Evolutionary conservation across 192 early-diverging fungal genomes (phyloP).

Genomic region (Coemansia javaensis): DNA sequence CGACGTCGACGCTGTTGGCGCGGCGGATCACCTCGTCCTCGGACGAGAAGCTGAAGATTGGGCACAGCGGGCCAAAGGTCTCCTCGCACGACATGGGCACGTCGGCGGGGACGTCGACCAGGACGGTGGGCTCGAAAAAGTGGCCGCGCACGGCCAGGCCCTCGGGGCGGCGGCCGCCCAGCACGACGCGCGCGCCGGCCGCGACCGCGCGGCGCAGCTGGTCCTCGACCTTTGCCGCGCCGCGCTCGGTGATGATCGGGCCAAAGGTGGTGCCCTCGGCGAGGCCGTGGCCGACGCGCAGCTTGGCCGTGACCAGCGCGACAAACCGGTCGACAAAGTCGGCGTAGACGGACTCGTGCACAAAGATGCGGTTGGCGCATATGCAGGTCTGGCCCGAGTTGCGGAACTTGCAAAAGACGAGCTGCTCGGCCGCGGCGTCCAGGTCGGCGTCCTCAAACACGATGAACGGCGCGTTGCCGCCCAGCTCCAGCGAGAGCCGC

Average conservation of each 20-base stretch:
- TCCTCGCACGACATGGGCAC: constrained; percentile 75
- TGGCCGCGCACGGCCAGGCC: constrained; percentile 50
- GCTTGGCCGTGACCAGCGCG: constrained; percentile 46
- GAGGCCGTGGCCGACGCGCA: constrained; percentile 76
- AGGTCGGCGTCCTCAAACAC: constrained; percentile 55
- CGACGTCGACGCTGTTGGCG: constrained; percentile 71
- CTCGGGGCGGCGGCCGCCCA: constrained; percentile 56
- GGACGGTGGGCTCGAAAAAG: constrained; percentile 80
- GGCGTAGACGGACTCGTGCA: constrained; percentile 62
- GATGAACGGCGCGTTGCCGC: constrained; percentile 58
- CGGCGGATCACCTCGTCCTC: constrained; percentile 73
- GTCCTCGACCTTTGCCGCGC: constrained; percentile 61
- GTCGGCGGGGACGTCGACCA: constrained; percentile 61
- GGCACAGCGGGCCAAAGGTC: constrained; percentile 88
- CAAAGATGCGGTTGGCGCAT: constrained; percentile 63
- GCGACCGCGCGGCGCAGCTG: constrained; percentile 68
- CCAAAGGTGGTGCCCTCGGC: constrained; percentile 63
- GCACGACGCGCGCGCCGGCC: constrained; percentile 65
- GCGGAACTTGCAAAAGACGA: constrained; percentile 50
- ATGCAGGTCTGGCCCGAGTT: constrained; percentile 78
- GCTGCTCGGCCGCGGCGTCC: constrained; percentile 22
- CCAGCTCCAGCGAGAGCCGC: constrained; percentile 54
- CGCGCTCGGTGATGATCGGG: constrained; percentile 71
- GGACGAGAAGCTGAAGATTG: constrained; percentile 66
- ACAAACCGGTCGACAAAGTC: constrained; percentile 62